phyloP scores from a whole-genome alignment of 768 basidiomycete genomes.

The Calocybe indica region DNA sequence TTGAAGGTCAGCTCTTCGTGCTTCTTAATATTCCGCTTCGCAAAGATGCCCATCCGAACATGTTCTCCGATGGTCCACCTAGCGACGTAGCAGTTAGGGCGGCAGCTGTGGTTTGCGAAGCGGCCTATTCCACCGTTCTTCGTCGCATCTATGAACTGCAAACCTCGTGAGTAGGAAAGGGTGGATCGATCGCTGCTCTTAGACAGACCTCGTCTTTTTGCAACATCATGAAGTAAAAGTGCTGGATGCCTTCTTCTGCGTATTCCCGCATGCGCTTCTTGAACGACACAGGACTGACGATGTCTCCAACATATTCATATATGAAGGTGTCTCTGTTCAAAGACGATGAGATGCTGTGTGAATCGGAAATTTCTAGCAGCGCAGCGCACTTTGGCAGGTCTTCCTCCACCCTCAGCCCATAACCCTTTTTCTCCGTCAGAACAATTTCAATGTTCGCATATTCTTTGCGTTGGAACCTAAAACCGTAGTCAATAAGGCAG shows the following conservation, averaged over 20 bases:
- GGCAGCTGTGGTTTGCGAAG: slow-evolving; percentile 97
- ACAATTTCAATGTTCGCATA: slow-evolving; percentile 90
- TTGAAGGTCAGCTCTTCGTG: slow-evolving; percentile 96
- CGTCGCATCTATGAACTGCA: slow-evolving; percentile 96
- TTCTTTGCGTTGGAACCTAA: slow-evolving; percentile 80
- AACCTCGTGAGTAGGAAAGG: neutral
- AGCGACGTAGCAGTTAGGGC: slow-evolving; percentile 95
- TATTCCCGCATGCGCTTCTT: slow-evolving; percentile 93
- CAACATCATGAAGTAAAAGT: slow-evolving; percentile 99
- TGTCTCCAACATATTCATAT: slow-evolving; percentile 97
- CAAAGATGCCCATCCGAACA: slow-evolving; percentile 97
- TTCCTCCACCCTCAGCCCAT: slow-evolving; percentile 74
- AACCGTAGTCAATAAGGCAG: neutral
- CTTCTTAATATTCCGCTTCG: slow-evolving; percentile 70
- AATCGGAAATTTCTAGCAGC: neutral
- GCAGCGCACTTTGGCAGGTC: slow-evolving; percentile 58
- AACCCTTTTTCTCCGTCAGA: slow-evolving; percentile 93
- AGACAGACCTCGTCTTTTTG: slow-evolving; percentile 88
- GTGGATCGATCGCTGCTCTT: neutral
- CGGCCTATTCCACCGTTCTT: slow-evolving; percentile 95
- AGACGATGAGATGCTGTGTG: slow-evolving; percentile 5
- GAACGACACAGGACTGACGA: slow-evolving; percentile 82
- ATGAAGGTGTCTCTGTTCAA: slow-evolving; percentile 77
- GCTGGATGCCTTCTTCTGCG: slow-evolving; percentile 85
- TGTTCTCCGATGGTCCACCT: slow-evolving; percentile 92